Evolutionary conservation across 2,329 filamentous ascomycete genomes (phyloP).

Genomic region (Lecanosticta acicola): DNA sequence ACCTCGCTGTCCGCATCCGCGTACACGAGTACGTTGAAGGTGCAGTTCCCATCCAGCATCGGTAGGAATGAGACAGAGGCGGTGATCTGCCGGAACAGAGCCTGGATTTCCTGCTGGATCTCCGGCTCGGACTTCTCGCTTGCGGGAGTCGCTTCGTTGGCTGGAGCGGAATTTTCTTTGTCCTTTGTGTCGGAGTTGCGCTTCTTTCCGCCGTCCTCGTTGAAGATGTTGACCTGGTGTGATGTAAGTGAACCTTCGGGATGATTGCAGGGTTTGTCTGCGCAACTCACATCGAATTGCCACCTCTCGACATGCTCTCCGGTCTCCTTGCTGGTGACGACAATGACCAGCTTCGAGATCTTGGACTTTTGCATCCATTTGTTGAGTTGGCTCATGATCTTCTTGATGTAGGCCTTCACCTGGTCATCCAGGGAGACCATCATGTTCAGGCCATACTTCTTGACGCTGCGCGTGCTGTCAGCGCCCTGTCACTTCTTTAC

Average conservation of each 20-base stretch:
- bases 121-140: constrained; percentile 82
- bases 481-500: constrained; percentile 2
- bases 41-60: constrained; percentile 89
- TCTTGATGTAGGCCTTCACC: constrained; percentile 98
- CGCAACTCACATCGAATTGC: constrained; percentile 77
- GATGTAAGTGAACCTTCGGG: no score
- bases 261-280: no score
- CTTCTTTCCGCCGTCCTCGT: constrained; percentile 41
- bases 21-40: constrained; percentile 97
- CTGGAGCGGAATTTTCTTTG: constrained; percentile 61
- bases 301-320: constrained; percentile 94
- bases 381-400: constrained; percentile 96
- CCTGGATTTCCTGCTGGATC: constrained; percentile 92
- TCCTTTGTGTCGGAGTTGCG: constrained; percentile 40
- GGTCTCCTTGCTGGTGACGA: constrained; percentile 94
- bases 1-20: constrained; percentile 95
- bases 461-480: constrained; percentile 54
- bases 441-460: constrained; percentile 99
- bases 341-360: constrained; percentile 93
- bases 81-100: constrained; percentile 96
- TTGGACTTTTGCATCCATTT: constrained; percentile 97
- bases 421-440: constrained; percentile 95
- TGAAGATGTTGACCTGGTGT: constrained; percentile 28
- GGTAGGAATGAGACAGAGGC: constrained; percentile 95
- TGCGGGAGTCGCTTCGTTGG: constrained; percentile 17